Evolutionary conservation across 2,329 filamentous ascomycete genomes (phyloP), one percentile per base, ranked within the genome.

Genomic region (Coniochaeta sp.): DNA sequence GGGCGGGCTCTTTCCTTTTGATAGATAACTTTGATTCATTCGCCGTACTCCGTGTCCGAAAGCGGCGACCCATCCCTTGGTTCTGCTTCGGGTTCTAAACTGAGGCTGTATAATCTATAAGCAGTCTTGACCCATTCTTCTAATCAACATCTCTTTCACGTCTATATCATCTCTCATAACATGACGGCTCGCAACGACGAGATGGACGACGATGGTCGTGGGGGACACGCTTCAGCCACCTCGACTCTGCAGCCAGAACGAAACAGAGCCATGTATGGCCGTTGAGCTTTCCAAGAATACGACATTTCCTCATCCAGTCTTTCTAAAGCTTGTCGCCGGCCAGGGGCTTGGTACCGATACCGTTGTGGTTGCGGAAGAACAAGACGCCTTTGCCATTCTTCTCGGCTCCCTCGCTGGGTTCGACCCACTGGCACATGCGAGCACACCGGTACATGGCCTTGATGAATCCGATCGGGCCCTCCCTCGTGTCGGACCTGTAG

Each of bases 361-460:
- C 90, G 77, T 98, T 99, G 69, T 83, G 83, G 83, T 99, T 99
- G 72, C 93, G 87, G 89, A 90, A 99, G 85, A 99, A 97, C 60
- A 96, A 77, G 33, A 99, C 88, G 63, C 89, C 87, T 79, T 91
- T 89, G 73, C 87, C 88, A 69, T 93, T 88, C 36, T 91, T 93
- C 71, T 86, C 76, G 58, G 92, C 90, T 59, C 86, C 91, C 68
- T 86, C 89, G 70, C 86, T 92, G 60, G 93, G 91, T 86, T 99
- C 95, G 64, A 99, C 93, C 91, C 92, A 99, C 76, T 98, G 92
- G 84, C 95, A 99, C 86, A 83, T 86, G 63, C 95, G 87, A 50
- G 90, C 86, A 69, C 85, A 90, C 67, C 78, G 89, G 84, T 87
- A 99, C 73, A 99, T 77, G 67, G 90, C 86, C 74, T 83, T 84